Evolutionary conservation across 2,329 filamentous ascomycete species (phyloP), one percentile per base, ranked within the genome.

Genomic region (Apiospora marii): DNA sequence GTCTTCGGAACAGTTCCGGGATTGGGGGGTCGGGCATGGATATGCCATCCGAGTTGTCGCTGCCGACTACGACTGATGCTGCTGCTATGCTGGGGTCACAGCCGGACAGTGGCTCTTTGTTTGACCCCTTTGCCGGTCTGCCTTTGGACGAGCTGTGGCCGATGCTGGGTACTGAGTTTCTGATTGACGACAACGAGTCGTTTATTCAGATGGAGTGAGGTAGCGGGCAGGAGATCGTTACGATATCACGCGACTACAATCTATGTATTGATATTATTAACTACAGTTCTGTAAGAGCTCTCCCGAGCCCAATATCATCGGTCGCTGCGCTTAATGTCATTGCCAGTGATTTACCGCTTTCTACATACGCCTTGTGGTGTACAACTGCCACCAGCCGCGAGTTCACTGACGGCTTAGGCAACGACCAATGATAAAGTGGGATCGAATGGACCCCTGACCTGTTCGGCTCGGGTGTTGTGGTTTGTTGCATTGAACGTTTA

Each of bases 131-230:
- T 34, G 70, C 70, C 1, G 70, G 70, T 13, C 34, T 72, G 24
- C 64, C 70, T 12, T 30, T 69, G 27, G 70, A 72, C 34, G 70
- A 72, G n/a, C 58, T 72, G 14, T 72, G 61, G 70, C 68, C 70
- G n/a, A 72, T 72, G 70, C 64, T 72, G 22, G 61, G 70, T 2
- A 72, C 70, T 14, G 70, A 72, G 30, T 72, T 72, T 7, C 24
- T 72, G 43, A 61, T 72, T 27, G 41, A 72, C 46, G 70, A 72
- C 14, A 58, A 72, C 34, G 41, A 68, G 34, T 19, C 44, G 34
- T 61, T 51, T 12, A 68, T 68, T 41, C 46, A 69, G 37, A 64
- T 68, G 58, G 58, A 64, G 30, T 64, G 3, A 61, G 5, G 1
- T 5, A 1, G 14, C 1, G 1, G 0, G 0, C 16, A 22, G 16